These are phyloP conservation scores for Fusarium sp. DNA, from an alignment of 2,329 filamentous ascomycete genomes.

Conservation along the genomic window DNA sequence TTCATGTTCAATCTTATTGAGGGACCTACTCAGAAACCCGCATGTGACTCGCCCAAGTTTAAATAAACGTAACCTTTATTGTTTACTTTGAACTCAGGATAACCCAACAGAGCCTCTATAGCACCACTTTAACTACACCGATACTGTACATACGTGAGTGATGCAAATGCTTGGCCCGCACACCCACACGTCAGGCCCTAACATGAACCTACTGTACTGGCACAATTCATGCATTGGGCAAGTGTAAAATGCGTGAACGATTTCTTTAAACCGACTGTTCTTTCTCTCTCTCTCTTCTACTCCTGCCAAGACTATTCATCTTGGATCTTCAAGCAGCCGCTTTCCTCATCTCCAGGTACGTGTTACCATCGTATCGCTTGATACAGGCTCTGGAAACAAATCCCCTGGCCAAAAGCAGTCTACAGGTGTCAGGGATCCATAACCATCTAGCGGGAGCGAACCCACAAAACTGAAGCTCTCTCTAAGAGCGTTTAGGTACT, in stretches of 20 bases:
- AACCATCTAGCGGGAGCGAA: slow-evolving; percentile 25
- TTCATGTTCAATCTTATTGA: neutral
- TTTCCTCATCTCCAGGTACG: slow-evolving; percentile 27
- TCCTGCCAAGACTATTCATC: slow-evolving; percentile 14
- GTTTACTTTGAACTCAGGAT: slow-evolving; percentile 3
- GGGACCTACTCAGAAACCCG: neutral
- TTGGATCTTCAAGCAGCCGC: slow-evolving; percentile 6
- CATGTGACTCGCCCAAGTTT: neutral
- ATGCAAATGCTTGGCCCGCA: slow-evolving; percentile 42
- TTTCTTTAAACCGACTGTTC: neutral
- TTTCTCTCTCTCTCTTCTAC: neutral
- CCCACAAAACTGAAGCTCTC: slow-evolving; percentile 34
- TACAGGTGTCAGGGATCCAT: slow-evolving; percentile 26
- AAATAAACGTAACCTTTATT: slow-evolving; percentile 1
- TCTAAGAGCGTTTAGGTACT: slow-evolving; percentile 24
- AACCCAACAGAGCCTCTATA: slow-evolving; percentile 16
- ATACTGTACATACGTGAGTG: slow-evolving; percentile 31
- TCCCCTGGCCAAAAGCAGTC: slow-evolving; percentile 24
- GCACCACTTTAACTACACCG: slow-evolving; percentile 36
- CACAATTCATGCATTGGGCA: slow-evolving; percentile 38
- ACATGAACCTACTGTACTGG: slow-evolving; percentile 43
- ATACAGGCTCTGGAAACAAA: slow-evolving; percentile 17
- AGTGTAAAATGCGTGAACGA: slow-evolving; percentile 3
- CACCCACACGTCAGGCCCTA: slow-evolving; percentile 45
- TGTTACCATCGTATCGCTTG: slow-evolving; percentile 8